Conservation (phyloP, 2,329 filamentous ascomycete genomes). For the Aspergillus carbonarius region DNA sequence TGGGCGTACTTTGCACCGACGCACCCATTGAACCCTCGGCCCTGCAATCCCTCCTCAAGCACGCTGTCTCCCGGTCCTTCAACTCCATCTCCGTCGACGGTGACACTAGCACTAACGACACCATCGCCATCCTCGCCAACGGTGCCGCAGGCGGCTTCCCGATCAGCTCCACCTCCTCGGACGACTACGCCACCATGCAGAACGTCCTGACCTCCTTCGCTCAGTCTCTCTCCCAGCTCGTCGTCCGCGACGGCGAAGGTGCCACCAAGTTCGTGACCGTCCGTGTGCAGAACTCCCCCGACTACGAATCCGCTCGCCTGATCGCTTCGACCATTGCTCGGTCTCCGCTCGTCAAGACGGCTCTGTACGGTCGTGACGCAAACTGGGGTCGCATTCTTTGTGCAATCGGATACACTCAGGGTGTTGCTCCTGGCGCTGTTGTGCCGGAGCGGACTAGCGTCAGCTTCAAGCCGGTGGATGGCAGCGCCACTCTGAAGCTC, state of each 20-base stretch:
- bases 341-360: constrained; percentile 94
- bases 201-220: constrained; percentile 73
- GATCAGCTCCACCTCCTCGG: constrained; percentile 52
- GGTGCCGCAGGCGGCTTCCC: constrained; percentile 77
- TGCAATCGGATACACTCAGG: constrained; percentile 77
- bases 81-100: constrained; percentile 97
- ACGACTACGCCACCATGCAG: constrained; percentile 71
- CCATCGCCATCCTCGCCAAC: constrained; percentile 90
- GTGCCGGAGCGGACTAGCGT: constrained; percentile 59
- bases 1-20: constrained; percentile 90
- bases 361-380: constrained; percentile 92
- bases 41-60: constrained; percentile 68
- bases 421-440: constrained; percentile 47
- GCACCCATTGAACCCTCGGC: constrained; percentile 70
- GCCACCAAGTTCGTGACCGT: constrained; percentile 98
- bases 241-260: constrained; percentile 94
- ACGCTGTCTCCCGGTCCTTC: constrained; percentile 80
- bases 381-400: constrained; percentile 99
- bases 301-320: constrained; percentile 69
- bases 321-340: constrained; percentile 86
- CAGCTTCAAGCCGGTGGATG: constrained; percentile 60
- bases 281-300: constrained; percentile 70
- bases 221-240: constrained; percentile 81
- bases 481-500: constrained; percentile 56
- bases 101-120: constrained; percentile 97